Base-by-base conservation (phyloP, 805 yeast species). In the Starmerella gropengiesseri region DNA sequence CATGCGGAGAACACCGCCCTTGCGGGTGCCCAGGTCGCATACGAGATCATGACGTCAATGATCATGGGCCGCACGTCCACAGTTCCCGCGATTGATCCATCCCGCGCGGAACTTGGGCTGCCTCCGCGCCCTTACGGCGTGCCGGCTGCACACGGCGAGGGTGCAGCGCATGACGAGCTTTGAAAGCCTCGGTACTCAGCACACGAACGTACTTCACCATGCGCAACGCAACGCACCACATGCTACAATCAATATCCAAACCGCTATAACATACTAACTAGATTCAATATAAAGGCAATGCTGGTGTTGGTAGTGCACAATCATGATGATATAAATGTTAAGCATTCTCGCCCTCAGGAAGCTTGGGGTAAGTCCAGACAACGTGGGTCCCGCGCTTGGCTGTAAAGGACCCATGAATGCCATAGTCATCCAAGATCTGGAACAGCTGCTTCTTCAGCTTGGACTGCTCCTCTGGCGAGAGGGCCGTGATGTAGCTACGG, bases 41-140 rank as follows among this genome's bases (percentile, higher is more conserved):
- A 63, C 60, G 93, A 82, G 58, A 54, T 82, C 31, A 59, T 81
- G 41, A 79, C 91, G 12, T 73, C 74, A 46, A 81, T 82, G 84
- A 86, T 81, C 13, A 74, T 77, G 56, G 74, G 34, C 22, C 48
- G 53, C 30, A 20, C 46, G 11, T 18, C 22, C 28, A n/a, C 22
- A 22, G 40, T 31, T 4, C 36, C 40, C n/a, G 39, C 17, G 13
- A 16, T 8, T 13, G 47, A 49, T 75, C 43, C 55, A 47, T 34
- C 49, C 35, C 33, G 55, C 37, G 23, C 32, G 32, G 49, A 37
- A 44, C 43, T 49, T 14, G 46, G 48, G 5, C 28, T 49, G n/a
- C 45, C 35, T 17, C 34, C 41, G 19, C 38, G 46, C 7, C 31
- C 44, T 13, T 44, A 44, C 43, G 46, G 30, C 22, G 36, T 41